Evolutionary conservation across 23 red algal genomes (phyloP).

Genomic region (Gracilaria domingensis): DNA sequence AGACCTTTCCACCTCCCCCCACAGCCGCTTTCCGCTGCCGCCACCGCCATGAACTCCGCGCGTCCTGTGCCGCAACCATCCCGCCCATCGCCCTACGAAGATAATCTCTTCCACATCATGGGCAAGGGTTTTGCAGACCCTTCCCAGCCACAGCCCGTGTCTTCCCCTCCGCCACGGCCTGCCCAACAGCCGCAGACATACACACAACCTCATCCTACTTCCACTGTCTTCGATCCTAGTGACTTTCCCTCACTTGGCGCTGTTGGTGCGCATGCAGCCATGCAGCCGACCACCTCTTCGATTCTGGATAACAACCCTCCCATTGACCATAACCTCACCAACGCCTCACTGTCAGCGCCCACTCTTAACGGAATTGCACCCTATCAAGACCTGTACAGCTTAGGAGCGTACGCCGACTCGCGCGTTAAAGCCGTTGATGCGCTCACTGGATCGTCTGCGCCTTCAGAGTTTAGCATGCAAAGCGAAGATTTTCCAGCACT

Average conservation of each 20-base stretch:
- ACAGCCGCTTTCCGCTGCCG: background rate
- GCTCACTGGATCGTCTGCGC: constrained; percentile 44
- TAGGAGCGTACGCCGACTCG: constrained; percentile 54
- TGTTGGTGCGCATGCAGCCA: constrained; percentile 23
- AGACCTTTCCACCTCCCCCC: background rate
- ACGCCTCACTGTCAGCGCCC: constrained; percentile 32
- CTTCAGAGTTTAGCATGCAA: constrained; percentile 73
- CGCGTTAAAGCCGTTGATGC: constrained; percentile 73
- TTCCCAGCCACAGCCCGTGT: constrained; percentile 8
- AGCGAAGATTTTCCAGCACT: constrained; percentile 83
- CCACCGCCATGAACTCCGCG: constrained; percentile 17
- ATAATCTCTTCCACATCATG: constrained; percentile 52
- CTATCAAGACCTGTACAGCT: constrained; percentile 60
- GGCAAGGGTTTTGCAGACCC: constrained; percentile 50
- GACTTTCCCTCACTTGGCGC: constrained; percentile 61
- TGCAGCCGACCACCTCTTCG: constrained; percentile 29
- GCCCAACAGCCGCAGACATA: background rate
- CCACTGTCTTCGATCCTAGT: constrained; percentile 66
- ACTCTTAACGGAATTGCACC: constrained; percentile 44
- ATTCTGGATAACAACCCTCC: constrained; percentile 36
- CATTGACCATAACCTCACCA: constrained; percentile 45
- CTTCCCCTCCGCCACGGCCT: constrained; percentile 20
- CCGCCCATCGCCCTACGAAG: constrained; percentile 45
- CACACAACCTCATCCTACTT: constrained; percentile 2
- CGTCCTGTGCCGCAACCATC: constrained; percentile 25